Evolutionary conservation across 176 grass and related monocot genomes (phyloP), one percentile per base, ranked within the genome.

Genomic region (Cocos nucifera): DNA sequence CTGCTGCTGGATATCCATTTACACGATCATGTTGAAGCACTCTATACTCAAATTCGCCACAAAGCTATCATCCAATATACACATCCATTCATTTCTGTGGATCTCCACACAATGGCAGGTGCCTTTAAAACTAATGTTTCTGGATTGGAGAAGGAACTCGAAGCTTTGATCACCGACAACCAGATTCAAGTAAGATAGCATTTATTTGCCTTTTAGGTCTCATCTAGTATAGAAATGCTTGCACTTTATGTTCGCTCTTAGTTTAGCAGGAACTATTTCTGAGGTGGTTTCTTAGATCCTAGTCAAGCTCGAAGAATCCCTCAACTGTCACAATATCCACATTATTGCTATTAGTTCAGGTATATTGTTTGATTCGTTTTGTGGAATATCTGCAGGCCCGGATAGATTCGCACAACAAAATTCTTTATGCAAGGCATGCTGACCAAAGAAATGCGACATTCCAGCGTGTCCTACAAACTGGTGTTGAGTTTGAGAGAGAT

Each of bases 371-470:
- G 1, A n/a, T 3, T 6, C 69, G 50, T 1, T 71, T 60, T 29
- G 5, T 68, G 24, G 51, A 69, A 53, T 19, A 39, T 78, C 23
- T 79, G 73, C 73, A 98, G 94, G 94, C 94, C 9, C 78, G 94
- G 27, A 93, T 98, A 77, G 94, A 98, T 66, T 93, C 94, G 28
- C 94, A 98, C 75, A 98, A 98, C 76, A 98, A 98, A 80, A 90
- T 90, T 63, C 87, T 90, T 51, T 90, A 86, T 3, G 87, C 87
- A 49, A 86, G 82, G 57, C 87, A 90, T 71, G 79, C 87, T 74
- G 82, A 86, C 71, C 87, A 90, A 77, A 83, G 87, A 77, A 90
- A 77, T 51, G 49, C 87, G 48, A 93, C 88, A 23, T 98, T 89
- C 61, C 94, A 98, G 70, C 81, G 74, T 32, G 94, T 76, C 26